Conservation (phyloP, 2,329 filamentous ascomycete genomes). For the Penicillium sp. region DNA sequence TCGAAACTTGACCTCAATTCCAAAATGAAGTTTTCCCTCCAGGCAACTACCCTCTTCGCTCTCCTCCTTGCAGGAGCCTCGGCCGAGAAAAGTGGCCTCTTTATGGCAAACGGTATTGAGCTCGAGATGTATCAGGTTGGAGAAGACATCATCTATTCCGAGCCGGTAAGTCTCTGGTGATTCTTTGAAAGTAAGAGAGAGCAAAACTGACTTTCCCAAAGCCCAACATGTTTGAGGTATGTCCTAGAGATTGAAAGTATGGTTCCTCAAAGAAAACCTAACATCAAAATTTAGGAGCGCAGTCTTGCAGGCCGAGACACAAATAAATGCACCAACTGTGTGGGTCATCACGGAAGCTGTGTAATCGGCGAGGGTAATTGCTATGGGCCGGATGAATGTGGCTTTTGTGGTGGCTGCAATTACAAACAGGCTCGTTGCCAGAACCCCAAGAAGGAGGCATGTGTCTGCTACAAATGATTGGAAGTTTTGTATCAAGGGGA, state of each 20-base stretch:
- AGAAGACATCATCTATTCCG: not conserved
- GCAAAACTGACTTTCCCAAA: not conserved
- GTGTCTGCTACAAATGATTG: slow-evolving; percentile 4
- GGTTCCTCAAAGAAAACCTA: not conserved
- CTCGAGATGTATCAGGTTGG: not conserved
- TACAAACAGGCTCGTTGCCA: slow-evolving; percentile 4
- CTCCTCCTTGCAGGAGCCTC: not conserved
- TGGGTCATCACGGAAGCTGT: slow-evolving; percentile 7
- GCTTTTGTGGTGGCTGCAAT: slow-evolving; percentile 1
- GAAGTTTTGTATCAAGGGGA: too few species aligned
- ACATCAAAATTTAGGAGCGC: not conserved
- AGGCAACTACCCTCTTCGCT: not conserved
- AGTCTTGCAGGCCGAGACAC: slow-evolving; percentile 1
- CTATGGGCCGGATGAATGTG: slow-evolving; percentile 3
- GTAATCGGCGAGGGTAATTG: slow-evolving; percentile 3
- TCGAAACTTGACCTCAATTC: not conserved
- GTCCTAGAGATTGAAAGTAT: not conserved
- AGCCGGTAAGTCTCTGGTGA: not conserved
- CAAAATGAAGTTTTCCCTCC: not conserved
- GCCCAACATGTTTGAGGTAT: not conserved
- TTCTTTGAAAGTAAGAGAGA: too few species aligned
- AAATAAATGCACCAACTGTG: slow-evolving; percentile 2
- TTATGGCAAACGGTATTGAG: not conserved
- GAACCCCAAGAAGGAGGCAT: slow-evolving; percentile 2
- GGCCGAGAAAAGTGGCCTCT: not conserved